These are phyloP conservation scores for Aspergillus sp. DNA, from an alignment of 2,329 filamentous ascomycete species.

Conservation along the genomic window DNA sequence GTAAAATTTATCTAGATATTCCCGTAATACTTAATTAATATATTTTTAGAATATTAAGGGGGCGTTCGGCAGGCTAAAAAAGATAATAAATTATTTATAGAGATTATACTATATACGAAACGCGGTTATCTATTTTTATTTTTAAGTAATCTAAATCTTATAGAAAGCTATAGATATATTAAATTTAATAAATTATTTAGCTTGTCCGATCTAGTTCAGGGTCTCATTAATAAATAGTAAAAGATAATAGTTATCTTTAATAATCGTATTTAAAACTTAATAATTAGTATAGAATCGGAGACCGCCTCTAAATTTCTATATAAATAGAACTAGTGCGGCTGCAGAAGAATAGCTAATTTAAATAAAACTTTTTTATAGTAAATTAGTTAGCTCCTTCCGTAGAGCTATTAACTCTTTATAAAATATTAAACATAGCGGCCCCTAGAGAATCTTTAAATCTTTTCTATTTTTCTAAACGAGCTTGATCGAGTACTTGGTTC, in stretches of 20 bases:
- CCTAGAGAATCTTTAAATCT: neutral
- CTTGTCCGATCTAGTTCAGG: neutral
- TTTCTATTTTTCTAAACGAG: neutral
- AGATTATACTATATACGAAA: neutral
- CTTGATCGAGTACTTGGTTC: neutral
- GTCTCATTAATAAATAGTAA: neutral
- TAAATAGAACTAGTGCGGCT: neutral
- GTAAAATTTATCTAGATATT: too few relatives aligned
- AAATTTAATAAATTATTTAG: constrained; percentile 1
- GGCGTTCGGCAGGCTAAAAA: neutral
- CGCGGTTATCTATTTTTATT: neutral
- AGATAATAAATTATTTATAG: neutral
- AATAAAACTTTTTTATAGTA: neutral
- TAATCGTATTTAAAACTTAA: neutral
- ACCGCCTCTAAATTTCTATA: neutral
- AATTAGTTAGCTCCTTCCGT: neutral
- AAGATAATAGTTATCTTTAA: neutral
- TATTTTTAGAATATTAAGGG: neutral
- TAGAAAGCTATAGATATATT: neutral
- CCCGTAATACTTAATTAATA: neutral
- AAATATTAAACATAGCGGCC: neutral
- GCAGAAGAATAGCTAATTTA: neutral
- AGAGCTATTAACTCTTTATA: neutral
- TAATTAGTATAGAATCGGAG: neutral
- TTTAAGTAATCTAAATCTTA: neutral